Evolutionary conservation across 257 asterid species (phyloP).

Genomic region (Fraxinus americana): DNA sequence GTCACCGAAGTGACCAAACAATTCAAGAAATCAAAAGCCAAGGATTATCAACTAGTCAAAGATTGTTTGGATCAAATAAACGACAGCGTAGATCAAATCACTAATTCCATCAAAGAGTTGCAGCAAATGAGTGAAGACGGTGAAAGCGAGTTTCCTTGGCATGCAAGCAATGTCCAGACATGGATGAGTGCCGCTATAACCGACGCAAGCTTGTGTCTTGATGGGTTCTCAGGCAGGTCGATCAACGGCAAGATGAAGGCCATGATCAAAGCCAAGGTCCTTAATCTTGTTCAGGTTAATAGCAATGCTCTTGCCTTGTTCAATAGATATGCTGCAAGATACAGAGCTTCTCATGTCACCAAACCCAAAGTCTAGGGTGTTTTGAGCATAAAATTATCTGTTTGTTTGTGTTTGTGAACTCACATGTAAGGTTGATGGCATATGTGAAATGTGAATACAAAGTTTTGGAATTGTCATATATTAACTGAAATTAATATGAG

Average conservation of each 20-base stretch:
- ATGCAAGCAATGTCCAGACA: slow-evolving; percentile 52
- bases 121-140: slow-evolving; percentile 37
- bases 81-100: slow-evolving; percentile 54
- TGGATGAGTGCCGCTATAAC: slow-evolving; percentile 67
- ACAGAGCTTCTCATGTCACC: slow-evolving; percentile 29
- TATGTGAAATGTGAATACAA: slow-evolving; percentile 2
- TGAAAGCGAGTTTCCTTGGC: slow-evolving; percentile 51
- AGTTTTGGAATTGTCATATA: not conserved
- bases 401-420: not conserved
- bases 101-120: slow-evolving; percentile 51
- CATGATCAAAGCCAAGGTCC: slow-evolving; percentile 51
- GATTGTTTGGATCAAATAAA: slow-evolving; percentile 70
- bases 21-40: slow-evolving; percentile 35
- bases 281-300: slow-evolving; percentile 54
- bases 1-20: slow-evolving; percentile 44
- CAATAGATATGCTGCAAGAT: slow-evolving; percentile 53
- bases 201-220: slow-evolving; percentile 53
- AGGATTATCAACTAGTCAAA: slow-evolving; percentile 36
- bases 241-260: slow-evolving; percentile 47
- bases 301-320: slow-evolving; percentile 60
- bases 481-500: not conserved
- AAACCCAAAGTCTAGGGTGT: slow-evolving; percentile 20
- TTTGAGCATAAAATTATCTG: not conserved
- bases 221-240: slow-evolving; percentile 48
- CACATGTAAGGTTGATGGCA: not conserved